Base-by-base conservation (phyloP, 2,329 filamentous ascomycete species). In the Aspergillus nomiae region DNA sequence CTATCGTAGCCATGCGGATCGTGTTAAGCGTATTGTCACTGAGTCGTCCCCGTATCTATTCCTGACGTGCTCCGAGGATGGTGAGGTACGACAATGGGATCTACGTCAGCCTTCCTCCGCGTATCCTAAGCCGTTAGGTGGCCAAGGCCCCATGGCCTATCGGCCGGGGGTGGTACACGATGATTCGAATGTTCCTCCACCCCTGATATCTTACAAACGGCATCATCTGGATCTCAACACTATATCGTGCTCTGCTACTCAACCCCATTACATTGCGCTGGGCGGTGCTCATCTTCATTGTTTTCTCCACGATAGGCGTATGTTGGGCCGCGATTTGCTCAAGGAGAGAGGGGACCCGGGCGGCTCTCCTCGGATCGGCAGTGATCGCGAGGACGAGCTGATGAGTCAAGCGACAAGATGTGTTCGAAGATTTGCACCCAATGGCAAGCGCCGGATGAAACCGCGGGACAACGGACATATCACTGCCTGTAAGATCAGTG, bases 31-130 rank as follows among this genome's bases (percentile, higher is more conserved):
- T 38, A 89, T 90, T 55, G 87, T 90, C 38, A 90, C 88, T 0
- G 88, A 90, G 70, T 87, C 86, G 7, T 90, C 86, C 3, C 89
- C 88, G 0, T 82, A 87, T 73, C 81, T 89, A n/a, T 90, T 90
- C 70, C 75, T 90, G 60, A 90, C 87, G 0, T 90, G 89, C 73
- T 89, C 87, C 0, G 89, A 90, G 71, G 88, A 90, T 74, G 88
- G 89, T 30, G 88, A 90, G 66, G 87, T 90, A 34, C 82, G 89
- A 54, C 89, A 90, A 69, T 90, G 88, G 85, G 88, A 90, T 74
- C 73, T 89, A 50, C 81, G 88, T 26, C 85, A 87, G 69, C 88
- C 88, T 2, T 87, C 86, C 1, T 86, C 82, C n/a, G 80, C 85
- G n/a, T 89, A 90, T 67, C 87, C 87, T 46, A 70, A 81, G 24